Conservation (phyloP, 2,329 filamentous ascomycete genomes). For the Ophiocordyceps camponoti-leonardi region DNA sequence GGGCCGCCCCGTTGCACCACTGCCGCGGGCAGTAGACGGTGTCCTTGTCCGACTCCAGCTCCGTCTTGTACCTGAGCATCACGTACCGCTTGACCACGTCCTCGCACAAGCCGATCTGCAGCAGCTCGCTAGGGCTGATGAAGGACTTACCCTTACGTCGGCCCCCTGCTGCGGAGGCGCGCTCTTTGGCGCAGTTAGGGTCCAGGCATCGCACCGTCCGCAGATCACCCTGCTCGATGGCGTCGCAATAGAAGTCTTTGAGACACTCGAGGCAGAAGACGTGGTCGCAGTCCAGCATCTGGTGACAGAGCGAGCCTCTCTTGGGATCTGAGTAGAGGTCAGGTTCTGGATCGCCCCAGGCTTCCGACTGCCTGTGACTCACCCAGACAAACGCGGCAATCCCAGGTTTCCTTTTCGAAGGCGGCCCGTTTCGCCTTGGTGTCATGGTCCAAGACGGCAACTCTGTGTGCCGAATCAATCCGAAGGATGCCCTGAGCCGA, state of each 20-base stretch:
- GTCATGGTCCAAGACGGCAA: constrained; percentile 63
- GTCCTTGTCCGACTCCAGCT: constrained; percentile 78
- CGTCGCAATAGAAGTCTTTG: constrained; percentile 75
- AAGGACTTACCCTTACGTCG: constrained; percentile 43
- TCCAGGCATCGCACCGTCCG: constrained; percentile 63
- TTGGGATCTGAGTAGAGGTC: constrained; percentile 51
- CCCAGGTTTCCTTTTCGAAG: constrained; percentile 73
- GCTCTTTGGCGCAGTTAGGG: constrained; percentile 58
- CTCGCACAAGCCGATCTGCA: constrained; percentile 55
- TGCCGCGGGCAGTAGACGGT: constrained; percentile 83
- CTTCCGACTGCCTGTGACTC: constrained; percentile 2
- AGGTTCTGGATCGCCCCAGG: not conserved
- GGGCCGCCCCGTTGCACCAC: constrained; percentile 84
- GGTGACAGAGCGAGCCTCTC: constrained; percentile 68
- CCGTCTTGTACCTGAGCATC: constrained; percentile 77
- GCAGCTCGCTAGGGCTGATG: constrained; percentile 67
- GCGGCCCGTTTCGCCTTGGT: constrained; percentile 53
- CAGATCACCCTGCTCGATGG: constrained; percentile 74
- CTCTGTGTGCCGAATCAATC: constrained; percentile 41
- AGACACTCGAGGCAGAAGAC: constrained; percentile 85
- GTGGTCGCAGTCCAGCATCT: constrained; percentile 68
- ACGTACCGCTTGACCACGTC: constrained; percentile 73
- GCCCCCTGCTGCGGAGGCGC: constrained; percentile 12
- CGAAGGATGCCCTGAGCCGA: constrained; percentile 28
- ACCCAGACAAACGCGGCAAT: constrained; percentile 72